Evolutionary conservation across 441 rosid genomes (phyloP), one percentile per base, ranked within the genome.

Genomic region (Mallotus repandus): DNA sequence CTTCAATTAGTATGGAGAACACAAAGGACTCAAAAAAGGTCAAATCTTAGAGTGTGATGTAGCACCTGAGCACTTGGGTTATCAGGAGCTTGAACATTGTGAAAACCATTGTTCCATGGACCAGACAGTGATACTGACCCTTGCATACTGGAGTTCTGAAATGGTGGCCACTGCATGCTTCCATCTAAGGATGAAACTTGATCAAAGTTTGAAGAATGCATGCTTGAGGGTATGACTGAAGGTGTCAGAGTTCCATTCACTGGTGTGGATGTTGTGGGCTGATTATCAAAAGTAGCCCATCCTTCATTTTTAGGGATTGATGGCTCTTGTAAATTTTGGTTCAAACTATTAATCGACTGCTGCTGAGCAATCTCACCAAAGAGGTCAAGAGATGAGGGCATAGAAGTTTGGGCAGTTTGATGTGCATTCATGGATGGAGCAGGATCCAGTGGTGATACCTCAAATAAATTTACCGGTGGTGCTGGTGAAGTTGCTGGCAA

Each of bases 281-380:
- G 74, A 73, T 86, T 82, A 72, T 91, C 97, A 85, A 95, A 95
- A 61, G 92, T 92, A 43, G 98, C 97, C 98, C 98, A 95, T 75
- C 95, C 98, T 77, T 88, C 91, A 77, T 88, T 82, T 76, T 84
- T 86, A 35, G 89, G 77, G 7, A 66, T 68, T 63, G 88, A 64
- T 22, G 80, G 73, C 71, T 84, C 87, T 55, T 72, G 63, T 45
- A 76, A 69, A 69, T 70, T 81, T 41, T 73, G 78, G 59, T 70
- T 73, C 68, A 69, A 54, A 69, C 70, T 70, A n/a, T 80, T 41
- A 76, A 74, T 74, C 70, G 87, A 72, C 68, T 78, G 88, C 68
- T 83, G 89, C 77, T 74, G 77, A 65, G 68, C 22, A 79, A 65
- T 77, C 61, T 73, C 85, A 81, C 82, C 80, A 82, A 89, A 82